Evolutionary conservation across 73 alveolate genomes (phyloP).

Genomic region (Stentor roeselii): DNA sequence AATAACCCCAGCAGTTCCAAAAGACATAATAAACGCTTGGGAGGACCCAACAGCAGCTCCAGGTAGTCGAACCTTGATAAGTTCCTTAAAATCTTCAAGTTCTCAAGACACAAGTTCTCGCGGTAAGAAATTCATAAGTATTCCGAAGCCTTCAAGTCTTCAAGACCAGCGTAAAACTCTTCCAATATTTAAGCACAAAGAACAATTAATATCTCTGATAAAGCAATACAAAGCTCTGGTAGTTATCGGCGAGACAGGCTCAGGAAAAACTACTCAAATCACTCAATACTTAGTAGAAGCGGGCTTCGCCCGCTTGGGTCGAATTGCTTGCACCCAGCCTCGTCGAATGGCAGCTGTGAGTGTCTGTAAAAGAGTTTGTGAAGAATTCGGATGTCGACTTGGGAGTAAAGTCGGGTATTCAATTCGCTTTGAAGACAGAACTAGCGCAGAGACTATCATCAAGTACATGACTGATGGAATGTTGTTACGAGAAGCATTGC

Average conservation of each 20-base stretch:
- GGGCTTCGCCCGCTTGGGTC: constrained; percentile 62
- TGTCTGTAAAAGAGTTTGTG: constrained; percentile 97
- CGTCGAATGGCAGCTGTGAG: constrained; percentile 99
- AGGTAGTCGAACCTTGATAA: constrained; percentile 39
- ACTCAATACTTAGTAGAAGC: constrained; percentile 99
- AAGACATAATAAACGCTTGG: constrained; percentile 64
- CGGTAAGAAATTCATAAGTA: constrained; percentile 33
- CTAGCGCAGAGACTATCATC: constrained; percentile 94
- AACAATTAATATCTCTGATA: constrained; percentile 82
- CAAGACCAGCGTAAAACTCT: constrained; percentile 93
- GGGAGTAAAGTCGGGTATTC: constrained; percentile 99
- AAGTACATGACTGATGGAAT: constrained; percentile 99
- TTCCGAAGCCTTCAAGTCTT: constrained; percentile 57
- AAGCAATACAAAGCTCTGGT: constrained; percentile 80
- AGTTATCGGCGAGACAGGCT: constrained; percentile 99
- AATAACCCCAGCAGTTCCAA: constrained; percentile 62
- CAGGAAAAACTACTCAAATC: constrained; percentile 99
- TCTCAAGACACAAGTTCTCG: constrained; percentile 58
- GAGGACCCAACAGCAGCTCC: constrained; percentile 55
- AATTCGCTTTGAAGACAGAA: constrained; percentile 99
- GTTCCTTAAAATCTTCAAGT: constrained; percentile 49
- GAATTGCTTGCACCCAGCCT: constrained; percentile 99
- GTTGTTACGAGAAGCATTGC: constrained; percentile 97
- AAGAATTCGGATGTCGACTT: constrained; percentile 89
- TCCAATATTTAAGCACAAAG: constrained; percentile 93